Evolutionary conservation across 2,329 filamentous ascomycete species (phyloP), one percentile per base, ranked within the genome.

Genomic region (Rosellinia necatrix): DNA sequence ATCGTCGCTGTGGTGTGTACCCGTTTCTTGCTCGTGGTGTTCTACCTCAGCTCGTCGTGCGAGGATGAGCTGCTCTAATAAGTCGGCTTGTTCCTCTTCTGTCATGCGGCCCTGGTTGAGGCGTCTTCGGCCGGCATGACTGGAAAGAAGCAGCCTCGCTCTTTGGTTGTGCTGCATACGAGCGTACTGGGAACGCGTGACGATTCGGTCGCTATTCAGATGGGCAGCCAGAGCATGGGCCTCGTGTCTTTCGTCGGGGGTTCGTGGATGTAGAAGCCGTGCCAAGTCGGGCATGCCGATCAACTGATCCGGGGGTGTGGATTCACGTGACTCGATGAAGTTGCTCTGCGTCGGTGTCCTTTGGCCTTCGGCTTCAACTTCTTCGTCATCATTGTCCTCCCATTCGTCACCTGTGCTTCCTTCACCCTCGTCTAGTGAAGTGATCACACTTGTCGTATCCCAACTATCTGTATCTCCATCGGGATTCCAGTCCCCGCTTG

Each of bases 381-480:
- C 60, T 2, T 56, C 47, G 12, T 66, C 59, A 46, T 73, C 67
- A 22, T 76, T 74, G 17, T 75, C 72, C 49, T 78, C 72, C 67
- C 79, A 78, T 62, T 72, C 77, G 32, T 80, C 76, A 25, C 80
- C 79, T 2, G 71, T 74, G 29, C 71, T 67, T 13, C 81, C 79
- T 24, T 78, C 74, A 10, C 77, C 76, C 10, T 79, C 70, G 15
- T 69, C 64, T 7, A 69, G 61, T 37, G 64, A 67, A 25, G 68
- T 91, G n/a, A 94, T 75, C 30, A 96, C 79, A 67, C 92, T 97
- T 1, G 91, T 96, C 7, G 82, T 83, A 68, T 96, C 91, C 68
- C 88, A 86, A 40, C 87, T 80, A 9, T 85, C 78, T 3, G 84
- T 79, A 4, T 76, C 70, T 9, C 77, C 71, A 6, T 72, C 68